These are phyloP conservation scores for Albatrellus ellisii DNA, from an alignment of 768 basidiomycete species.

Conservation along the genomic window DNA sequence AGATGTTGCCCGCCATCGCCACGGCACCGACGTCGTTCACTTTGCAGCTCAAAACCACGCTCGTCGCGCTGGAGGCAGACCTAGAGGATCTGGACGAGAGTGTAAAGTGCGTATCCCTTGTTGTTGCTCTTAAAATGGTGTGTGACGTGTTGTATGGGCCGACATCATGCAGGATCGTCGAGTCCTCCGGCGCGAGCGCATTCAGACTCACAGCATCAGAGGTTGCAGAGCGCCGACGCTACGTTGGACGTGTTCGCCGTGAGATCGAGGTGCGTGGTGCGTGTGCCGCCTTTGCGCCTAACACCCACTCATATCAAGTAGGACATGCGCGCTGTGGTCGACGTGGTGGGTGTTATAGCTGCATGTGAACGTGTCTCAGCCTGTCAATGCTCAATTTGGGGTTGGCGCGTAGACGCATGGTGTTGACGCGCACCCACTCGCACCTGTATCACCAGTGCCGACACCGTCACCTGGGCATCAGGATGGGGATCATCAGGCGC, in stretches of 20 bases:
- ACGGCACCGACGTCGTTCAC: neutral
- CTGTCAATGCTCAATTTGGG: neutral
- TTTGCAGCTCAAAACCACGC: slow-evolving; percentile 50
- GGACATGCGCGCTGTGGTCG: slow-evolving; percentile 63
- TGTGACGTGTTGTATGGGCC: neutral
- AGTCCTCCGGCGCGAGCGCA: slow-evolving; percentile 68
- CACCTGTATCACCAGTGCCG: neutral
- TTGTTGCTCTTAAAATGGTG: neutral
- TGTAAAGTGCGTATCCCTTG: slow-evolving; percentile 48
- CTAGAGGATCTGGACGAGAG: slow-evolving; percentile 90
- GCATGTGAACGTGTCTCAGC: too few relatives aligned
- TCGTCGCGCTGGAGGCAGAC: slow-evolving; percentile 74
- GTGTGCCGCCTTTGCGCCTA: neutral
- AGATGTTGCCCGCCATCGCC: neutral
- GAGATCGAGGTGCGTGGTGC: slow-evolving; percentile 63
- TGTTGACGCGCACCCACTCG: neutral
- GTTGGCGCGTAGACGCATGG: neutral
- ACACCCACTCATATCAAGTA: slow-evolving; percentile 20
- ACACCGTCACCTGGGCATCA: slow-evolving; percentile 10
- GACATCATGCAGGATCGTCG: slow-evolving; percentile 52
- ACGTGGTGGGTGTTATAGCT: too few relatives aligned
- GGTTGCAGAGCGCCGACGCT: slow-evolving; percentile 60
- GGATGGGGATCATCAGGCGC: slow-evolving; percentile 52
- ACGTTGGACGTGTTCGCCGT: slow-evolving; percentile 58
- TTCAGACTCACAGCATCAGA: slow-evolving; percentile 77